Evolutionary conservation across 257 asterid genomes (phyloP).

Genomic region (Nemophila menziesii): DNA sequence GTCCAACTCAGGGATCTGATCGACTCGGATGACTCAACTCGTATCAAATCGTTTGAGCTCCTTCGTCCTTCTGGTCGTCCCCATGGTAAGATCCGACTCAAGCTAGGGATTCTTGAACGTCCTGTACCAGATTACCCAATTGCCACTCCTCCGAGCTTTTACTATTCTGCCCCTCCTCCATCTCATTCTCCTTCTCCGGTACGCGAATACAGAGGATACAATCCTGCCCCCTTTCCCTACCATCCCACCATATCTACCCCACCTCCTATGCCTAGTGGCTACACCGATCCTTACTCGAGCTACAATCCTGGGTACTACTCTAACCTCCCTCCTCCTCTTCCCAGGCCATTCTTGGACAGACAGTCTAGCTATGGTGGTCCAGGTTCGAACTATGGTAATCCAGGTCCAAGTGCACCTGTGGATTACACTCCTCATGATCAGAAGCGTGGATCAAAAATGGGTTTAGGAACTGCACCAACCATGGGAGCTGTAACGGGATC

Average conservation of each 20-base stretch:
- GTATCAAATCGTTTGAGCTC: conserved; percentile 35
- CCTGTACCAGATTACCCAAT: conserved; percentile 41
- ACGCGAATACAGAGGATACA: conserved; percentile 37
- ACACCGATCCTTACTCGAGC: conserved; percentile 40
- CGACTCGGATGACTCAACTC: conserved; percentile 20
- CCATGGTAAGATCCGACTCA: conserved; percentile 77
- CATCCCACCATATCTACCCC: conserved; percentile 27
- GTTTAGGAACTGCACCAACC: conserved; percentile 50
- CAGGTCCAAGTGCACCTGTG: conserved; percentile 82
- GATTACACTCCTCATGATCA: conserved; percentile 64
- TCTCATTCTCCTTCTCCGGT: conserved; percentile 23
- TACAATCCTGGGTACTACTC: conserved; percentile 54
- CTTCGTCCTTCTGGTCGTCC: conserved; percentile 84
- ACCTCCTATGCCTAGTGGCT: conserved; percentile 23
- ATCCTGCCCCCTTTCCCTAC: conserved; percentile 17
- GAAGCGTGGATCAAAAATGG: conserved; percentile 42
- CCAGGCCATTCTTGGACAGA: conserved; percentile 39
- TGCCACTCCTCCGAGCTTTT: conserved; percentile 52
- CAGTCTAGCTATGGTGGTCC: too few relatives aligned
- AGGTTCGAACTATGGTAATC: conserved; percentile 35
- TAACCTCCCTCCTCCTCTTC: conserved; percentile 22
- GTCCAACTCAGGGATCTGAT: conserved; percentile 42
- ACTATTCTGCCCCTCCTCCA: conserved; percentile 44
- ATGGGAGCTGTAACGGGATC: conserved; percentile 59
- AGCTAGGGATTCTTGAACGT: conserved; percentile 41